These are phyloP conservation scores for Zygnema cylindricum DNA, from an alignment of 139 green algal species.

Conservation along the genomic window DNA sequence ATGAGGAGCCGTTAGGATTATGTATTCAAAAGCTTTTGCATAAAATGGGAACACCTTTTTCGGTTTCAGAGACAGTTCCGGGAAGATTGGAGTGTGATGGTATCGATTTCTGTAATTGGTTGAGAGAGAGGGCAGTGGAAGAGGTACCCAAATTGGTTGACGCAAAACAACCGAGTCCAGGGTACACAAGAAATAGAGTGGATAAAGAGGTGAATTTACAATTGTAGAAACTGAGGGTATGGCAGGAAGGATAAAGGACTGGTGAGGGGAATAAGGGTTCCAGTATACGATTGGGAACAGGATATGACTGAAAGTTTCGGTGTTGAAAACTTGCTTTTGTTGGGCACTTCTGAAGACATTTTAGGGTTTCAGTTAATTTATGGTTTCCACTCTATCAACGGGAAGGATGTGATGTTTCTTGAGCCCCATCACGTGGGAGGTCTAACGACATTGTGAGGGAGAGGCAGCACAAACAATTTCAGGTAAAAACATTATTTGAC, in stretches of 20 bases:
- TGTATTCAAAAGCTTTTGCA: not conserved
- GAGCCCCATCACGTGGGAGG: no score
- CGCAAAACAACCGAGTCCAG: not conserved
- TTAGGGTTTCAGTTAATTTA: not conserved
- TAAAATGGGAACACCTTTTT: not conserved
- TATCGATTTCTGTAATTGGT: not conserved
- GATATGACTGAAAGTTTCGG: no score
- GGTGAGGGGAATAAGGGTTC: not conserved
- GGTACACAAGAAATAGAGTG: not conserved
- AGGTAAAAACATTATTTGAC: no score
- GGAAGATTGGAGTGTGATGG: not conserved
- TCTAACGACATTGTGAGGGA: no score
- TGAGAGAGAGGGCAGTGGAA: not conserved
- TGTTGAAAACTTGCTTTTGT: not conserved
- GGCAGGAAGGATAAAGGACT: not conserved
- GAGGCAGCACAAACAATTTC: no score
- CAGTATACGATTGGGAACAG: no score
- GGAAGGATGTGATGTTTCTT: no score
- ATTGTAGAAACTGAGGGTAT: not conserved
- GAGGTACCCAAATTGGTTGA: not conserved
- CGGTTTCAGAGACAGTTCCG: not conserved
- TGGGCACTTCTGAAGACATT: not conserved
- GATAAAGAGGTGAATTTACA: not conserved
- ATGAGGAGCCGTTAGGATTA: not conserved
- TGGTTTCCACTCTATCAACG: no score